Conservation (phyloP, 306 rosid genomes). For the Carpinus fangiana region DNA sequence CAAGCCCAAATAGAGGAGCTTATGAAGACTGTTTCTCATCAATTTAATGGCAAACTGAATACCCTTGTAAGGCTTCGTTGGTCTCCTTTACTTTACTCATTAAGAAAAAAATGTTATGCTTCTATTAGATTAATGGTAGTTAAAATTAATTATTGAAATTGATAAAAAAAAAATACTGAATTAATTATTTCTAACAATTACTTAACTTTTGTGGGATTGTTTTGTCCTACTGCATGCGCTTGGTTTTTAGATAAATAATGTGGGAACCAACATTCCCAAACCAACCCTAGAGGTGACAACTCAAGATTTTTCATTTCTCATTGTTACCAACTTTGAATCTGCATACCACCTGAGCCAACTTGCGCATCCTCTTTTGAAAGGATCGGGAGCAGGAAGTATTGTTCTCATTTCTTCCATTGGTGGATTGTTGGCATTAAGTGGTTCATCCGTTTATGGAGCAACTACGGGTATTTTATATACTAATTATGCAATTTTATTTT, state of each 20-base stretch:
- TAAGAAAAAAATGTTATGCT: too few species aligned
- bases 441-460: neutral
- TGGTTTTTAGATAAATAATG: constrained; percentile 44
- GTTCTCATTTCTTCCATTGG: constrained; percentile 24
- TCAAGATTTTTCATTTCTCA: constrained; percentile 17
- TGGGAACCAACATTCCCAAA: neutral
- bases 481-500: too few species aligned
- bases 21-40: constrained; percentile 5
- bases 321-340: constrained; percentile 10
- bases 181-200: neutral
- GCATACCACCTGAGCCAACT: constrained; percentile 5
- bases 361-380: constrained; percentile 9
- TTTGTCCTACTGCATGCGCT: too few species aligned
- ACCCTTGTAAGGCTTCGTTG: constrained; percentile 13
- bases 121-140: too few species aligned
- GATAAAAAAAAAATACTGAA: too few species aligned
- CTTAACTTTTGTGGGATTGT: neutral
- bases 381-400: neutral
- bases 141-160: neutral
- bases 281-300: constrained; percentile 22
- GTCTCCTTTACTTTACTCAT: neutral
- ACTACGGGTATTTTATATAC: neutral
- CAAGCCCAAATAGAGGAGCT: constrained; percentile 5
- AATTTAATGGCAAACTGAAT: constrained; percentile 27
- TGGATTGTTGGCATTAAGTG: constrained; percentile 7